A percentile compares a stretch with the other conserved stretches of the same genome.
Evolutionary conservation across 179 eudicot species (phyloP).

Genomic region (Spergularia azorica): DNA sequence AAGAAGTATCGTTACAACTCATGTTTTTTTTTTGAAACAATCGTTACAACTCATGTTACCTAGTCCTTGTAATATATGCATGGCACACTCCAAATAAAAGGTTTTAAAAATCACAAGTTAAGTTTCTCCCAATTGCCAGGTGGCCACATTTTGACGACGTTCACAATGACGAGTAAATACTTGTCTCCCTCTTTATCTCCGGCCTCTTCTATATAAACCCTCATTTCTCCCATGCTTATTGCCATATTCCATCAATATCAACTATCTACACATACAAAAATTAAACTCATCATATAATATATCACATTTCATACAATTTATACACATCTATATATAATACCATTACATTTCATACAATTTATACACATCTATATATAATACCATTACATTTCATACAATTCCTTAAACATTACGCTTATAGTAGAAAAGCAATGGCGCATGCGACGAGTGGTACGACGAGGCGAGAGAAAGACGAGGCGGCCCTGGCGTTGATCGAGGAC

Average conservation of each 20-base stretch:
- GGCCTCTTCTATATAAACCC: conserved; percentile 32
- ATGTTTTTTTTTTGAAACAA: not conserved
- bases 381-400: no score
- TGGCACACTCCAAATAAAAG: conserved; percentile 11
- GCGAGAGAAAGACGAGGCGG: conserved; percentile 47
- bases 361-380: not conserved
- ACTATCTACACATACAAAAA: not conserved
- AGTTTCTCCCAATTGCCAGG: conserved; percentile 13
- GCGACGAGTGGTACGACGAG: not conserved
- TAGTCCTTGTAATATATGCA: not conserved
- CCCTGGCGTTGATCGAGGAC: conserved; percentile 58
- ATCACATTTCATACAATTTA: not conserved
- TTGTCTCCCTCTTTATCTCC: not conserved
- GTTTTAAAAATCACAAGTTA: conserved; percentile 13
- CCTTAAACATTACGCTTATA: no score
- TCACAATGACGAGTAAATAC: conserved; percentile 24
- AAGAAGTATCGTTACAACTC: no score
- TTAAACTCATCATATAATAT: not conserved
- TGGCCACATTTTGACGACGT: conserved; percentile 26
- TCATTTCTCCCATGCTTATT: not conserved
- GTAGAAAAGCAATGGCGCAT: not conserved
- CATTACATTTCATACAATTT: no score
- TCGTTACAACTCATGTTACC: not conserved
- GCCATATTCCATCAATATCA: not conserved
- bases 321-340: not conserved